Evolutionary conservation across 2,329 filamentous ascomycete species (phyloP).

Genomic region (Lachnellula hyalina): DNA sequence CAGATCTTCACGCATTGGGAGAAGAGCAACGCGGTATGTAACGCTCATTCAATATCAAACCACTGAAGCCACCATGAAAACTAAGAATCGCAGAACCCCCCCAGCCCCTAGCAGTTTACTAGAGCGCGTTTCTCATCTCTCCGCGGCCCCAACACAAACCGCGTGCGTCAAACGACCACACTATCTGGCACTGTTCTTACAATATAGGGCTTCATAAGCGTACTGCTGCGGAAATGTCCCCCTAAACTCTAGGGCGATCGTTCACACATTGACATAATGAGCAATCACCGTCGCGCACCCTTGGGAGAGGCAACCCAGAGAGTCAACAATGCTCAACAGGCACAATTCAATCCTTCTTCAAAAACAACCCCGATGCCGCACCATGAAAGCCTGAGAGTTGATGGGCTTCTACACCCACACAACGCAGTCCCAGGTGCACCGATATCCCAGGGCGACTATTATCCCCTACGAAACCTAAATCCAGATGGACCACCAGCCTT

Average conservation of each 20-base stretch:
- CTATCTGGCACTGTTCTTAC: neutral
- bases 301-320: slow-evolving; percentile 30
- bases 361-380: slow-evolving; percentile 20
- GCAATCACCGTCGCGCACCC: slow-evolving; percentile 25
- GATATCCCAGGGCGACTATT: slow-evolving; percentile 10
- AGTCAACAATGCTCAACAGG: slow-evolving; percentile 28
- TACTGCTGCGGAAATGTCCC: neutral
- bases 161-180: neutral
- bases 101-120: neutral
- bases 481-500: slow-evolving; percentile 24
- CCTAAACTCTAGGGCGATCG: neutral
- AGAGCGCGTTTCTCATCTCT: neutral
- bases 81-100: neutral
- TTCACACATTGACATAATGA: slow-evolving; percentile 15
- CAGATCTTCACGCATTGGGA: neutral
- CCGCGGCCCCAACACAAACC: neutral
- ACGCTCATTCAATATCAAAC: neutral
- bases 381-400: slow-evolving; percentile 23
- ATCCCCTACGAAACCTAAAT: slow-evolving; percentile 8
- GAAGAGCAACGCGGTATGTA: neutral
- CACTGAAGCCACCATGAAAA: neutral
- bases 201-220: neutral
- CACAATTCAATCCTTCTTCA: slow-evolving; percentile 2
- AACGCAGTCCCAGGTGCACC: slow-evolving; percentile 8
- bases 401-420: slow-evolving; percentile 16